phyloP scores from a whole-genome alignment of 192 early-diverging fungal genomes.

The Haplosporangium gracile region DNA sequence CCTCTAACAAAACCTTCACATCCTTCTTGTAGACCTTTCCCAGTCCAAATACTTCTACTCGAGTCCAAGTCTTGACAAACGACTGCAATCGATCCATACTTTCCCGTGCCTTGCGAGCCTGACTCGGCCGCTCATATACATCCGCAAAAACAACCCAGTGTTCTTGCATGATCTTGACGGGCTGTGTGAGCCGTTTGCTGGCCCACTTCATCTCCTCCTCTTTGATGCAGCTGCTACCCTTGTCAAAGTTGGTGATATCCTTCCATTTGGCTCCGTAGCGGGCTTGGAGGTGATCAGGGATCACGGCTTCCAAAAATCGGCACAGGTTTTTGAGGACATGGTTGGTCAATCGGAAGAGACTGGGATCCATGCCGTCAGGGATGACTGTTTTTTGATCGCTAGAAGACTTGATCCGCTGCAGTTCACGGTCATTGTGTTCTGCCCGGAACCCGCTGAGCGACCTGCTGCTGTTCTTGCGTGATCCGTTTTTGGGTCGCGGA shows the following conservation, averaged over 20 bases:
- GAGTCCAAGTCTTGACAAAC: slow-evolving; percentile 46
- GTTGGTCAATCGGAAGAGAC: slow-evolving; percentile 29
- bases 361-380: slow-evolving; percentile 42
- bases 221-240: not conserved
- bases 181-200: slow-evolving; percentile 27
- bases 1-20: slow-evolving; percentile 30
- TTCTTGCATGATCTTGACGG: slow-evolving; percentile 18
- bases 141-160: slow-evolving; percentile 35
- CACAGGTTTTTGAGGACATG: slow-evolving; percentile 44
- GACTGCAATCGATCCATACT: slow-evolving; percentile 19
- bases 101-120: not conserved
- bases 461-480: not conserved
- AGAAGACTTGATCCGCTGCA: slow-evolving; percentile 37
- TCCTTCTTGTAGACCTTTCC: slow-evolving; percentile 55
- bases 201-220: slow-evolving; percentile 30
- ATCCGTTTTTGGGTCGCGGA: not conserved
- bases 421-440: slow-evolving; percentile 34
- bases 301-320: slow-evolving; percentile 24
- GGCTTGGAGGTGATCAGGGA: slow-evolving; percentile 35
- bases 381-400: not conserved
- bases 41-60: slow-evolving; percentile 45
- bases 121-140: not conserved
- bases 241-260: slow-evolving; percentile 16
- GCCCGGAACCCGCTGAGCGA: slow-evolving; percentile 10
- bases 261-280: slow-evolving; percentile 34